Percentiles rank a stretch among this genome's conserved stretches.
Evolutionary conservation across 768 basidiomycete genomes (phyloP).

Genomic region (Mycena leptocephala): DNA sequence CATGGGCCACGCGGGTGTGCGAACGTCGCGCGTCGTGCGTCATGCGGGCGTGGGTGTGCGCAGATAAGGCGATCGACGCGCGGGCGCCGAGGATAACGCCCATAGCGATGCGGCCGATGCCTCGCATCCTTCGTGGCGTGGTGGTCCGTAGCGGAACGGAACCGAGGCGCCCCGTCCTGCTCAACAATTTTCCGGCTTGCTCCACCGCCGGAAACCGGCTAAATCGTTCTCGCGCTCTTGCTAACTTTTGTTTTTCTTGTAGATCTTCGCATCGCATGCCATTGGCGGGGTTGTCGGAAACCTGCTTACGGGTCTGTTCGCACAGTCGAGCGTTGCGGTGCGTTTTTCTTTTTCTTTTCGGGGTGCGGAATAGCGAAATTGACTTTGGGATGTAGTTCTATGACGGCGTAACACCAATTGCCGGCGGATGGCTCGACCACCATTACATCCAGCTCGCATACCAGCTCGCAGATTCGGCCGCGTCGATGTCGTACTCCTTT

Average conservation of each 20-base stretch:
- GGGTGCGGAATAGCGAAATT: background rate
- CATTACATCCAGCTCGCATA: slow-evolving; percentile 88
- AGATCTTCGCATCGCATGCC: slow-evolving; percentile 93
- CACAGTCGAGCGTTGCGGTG: slow-evolving; percentile 83
- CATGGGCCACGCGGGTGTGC: background rate
- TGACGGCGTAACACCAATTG: slow-evolving; percentile 78
- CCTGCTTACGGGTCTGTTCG: slow-evolving; percentile 90
- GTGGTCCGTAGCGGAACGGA: too few species aligned
- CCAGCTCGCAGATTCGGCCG: slow-evolving; percentile 84
- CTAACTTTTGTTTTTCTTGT: background rate
- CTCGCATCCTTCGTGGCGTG: background rate
- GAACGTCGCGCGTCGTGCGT: background rate
- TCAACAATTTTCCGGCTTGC: background rate
- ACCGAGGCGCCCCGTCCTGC: background rate
- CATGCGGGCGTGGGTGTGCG: background rate
- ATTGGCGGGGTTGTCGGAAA: slow-evolving; percentile 88
- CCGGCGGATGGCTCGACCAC: slow-evolving; percentile 92
- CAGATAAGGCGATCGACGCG: too few species aligned
- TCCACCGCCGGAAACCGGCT: background rate
- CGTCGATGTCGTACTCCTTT: slow-evolving; percentile 81
- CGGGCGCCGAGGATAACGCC: background rate
- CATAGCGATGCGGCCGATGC: too few species aligned
- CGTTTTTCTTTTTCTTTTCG: background rate
- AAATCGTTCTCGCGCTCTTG: background rate
- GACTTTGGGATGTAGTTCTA: slow-evolving; percentile 49